phyloP scores from a whole-genome alignment of 352 stramenopile genomes.

The Phytophthora pseudosyringae region DNA sequence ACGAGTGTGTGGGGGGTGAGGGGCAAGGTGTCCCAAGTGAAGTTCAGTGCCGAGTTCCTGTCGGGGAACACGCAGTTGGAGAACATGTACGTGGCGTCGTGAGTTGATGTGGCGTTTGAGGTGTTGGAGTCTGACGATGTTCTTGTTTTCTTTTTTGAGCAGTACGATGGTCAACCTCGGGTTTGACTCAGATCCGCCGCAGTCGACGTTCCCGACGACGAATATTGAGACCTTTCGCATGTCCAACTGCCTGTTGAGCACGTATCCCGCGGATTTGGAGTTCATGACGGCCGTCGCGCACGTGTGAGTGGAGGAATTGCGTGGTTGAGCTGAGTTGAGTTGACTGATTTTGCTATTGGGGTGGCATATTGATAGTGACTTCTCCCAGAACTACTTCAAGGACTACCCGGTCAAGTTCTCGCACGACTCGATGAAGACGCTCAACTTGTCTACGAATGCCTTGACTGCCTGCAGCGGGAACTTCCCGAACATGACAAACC shows the following conservation, averaged over 20 bases:
- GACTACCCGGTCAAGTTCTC: conserved; percentile 60
- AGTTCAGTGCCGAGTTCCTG: conserved; percentile 43
- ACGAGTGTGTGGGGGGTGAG: conserved; percentile 49
- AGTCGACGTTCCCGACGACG: conserved; percentile 59
- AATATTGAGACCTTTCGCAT: conserved; percentile 54
- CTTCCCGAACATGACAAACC: conserved; percentile 53
- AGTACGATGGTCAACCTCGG: conserved; percentile 65
- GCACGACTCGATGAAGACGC: conserved; percentile 39
- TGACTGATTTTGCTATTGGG: neutral
- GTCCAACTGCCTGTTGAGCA: conserved; percentile 61
- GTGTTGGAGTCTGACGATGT: neutral
- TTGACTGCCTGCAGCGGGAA: conserved; percentile 53
- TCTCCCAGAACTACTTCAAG: conserved; percentile 70
- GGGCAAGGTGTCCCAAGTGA: conserved; percentile 51
- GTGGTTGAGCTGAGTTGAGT: neutral
- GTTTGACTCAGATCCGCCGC: conserved; percentile 42
- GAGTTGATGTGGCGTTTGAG: neutral
- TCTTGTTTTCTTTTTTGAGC: conserved; percentile 6
- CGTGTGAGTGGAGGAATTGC: conserved; percentile 43
- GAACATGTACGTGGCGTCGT: conserved; percentile 42
- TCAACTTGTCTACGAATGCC: conserved; percentile 68
- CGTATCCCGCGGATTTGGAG: conserved; percentile 57
- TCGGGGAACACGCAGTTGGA: conserved; percentile 41
- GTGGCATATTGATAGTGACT: conserved; percentile 36
- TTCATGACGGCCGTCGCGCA: conserved; percentile 54